Conservation (phyloP, 1,139 yeast genomes). For the Trichomonascaceae sp. region DNA sequence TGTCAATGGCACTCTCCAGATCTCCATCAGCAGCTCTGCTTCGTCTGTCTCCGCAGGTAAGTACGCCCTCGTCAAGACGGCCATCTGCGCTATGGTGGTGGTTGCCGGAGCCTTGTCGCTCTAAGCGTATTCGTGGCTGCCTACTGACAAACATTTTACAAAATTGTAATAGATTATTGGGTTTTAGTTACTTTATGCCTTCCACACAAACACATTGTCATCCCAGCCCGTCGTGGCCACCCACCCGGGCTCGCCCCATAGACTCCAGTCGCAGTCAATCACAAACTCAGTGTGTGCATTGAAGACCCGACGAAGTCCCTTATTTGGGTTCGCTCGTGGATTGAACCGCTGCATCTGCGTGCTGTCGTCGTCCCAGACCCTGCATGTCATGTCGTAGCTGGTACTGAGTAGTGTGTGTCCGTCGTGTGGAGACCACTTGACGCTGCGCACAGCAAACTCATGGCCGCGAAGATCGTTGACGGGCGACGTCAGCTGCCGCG, state of each 20-base stretch:
- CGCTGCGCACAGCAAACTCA: constrained; percentile 73
- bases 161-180: neutral
- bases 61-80: constrained; percentile 1
- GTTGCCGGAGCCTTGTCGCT: neutral
- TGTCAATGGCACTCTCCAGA: no score
- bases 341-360: constrained; percentile 32
- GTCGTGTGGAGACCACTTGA: constrained; percentile 82
- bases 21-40: no score
- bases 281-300: constrained; percentile 75
- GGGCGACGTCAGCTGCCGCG: constrained; percentile 66
- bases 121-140: neutral
- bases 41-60: no score
- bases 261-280: constrained; percentile 87
- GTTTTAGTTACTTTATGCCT: constrained; percentile 28
- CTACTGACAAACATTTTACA: constrained; percentile 1
- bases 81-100: neutral
- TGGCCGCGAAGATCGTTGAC: constrained; percentile 74
- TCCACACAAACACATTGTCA: constrained; percentile 90
- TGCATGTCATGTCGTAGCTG: constrained; percentile 85
- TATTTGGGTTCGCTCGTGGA: constrained; percentile 29
- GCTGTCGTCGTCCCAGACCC: constrained; percentile 71
- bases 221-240: constrained; percentile 96
- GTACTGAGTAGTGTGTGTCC: constrained; percentile 59
- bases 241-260: constrained; percentile 97
- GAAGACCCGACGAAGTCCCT: constrained; percentile 47